Evolutionary conservation across 495 filamentous ascomycete genomes (phyloP), one percentile per base, ranked within the genome.

Genomic region (Xylaria intraflava): DNA sequence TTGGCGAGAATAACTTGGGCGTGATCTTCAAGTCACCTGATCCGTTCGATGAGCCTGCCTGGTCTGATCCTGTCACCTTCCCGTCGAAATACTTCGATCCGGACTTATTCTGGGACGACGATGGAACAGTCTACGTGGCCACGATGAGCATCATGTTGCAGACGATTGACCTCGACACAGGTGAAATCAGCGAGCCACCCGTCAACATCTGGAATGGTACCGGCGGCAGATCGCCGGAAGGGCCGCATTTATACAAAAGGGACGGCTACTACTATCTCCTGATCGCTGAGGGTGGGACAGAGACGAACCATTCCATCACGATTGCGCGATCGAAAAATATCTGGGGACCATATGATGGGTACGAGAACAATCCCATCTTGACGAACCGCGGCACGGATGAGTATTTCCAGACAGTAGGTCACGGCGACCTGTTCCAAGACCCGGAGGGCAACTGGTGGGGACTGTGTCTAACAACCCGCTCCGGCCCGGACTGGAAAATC

Each of bases 241-340:
- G 82, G 8, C 82, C 83, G 3, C 82, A 84, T 49, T 69, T 87
- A 29, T 85, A 83, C 64, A 78, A 77, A 48, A 80, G 82, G 20
- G 81, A 81, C 46, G 78, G 72, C 0, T 86, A 78, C 64, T 86
- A 84, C 61, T 88, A 87, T 56, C 72, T 88, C 29, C 72, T 88
- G 49, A 82, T 81, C 6, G 83, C 83, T 0, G 82, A 86, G 64
- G 83, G 82, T 2, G 83, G 82, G 16, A 84, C 83, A 0, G 74
- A 65, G 20, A 62, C 69, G 27, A 65, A 69, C 41, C 81, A 83
- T 59, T 56, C 65, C 16, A 67, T 68, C 62, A 77, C 51, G 54
- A 82, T 78, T 53, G 77, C 67, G n/a, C 59, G 72, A 50, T 55
- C 80, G 46, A 30, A 52, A 64, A 29, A 58, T 33, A 52, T 79